Base-by-base conservation (phyloP, 2,329 filamentous ascomycete genomes). In the Alternaria hordeiaustralica region DNA sequence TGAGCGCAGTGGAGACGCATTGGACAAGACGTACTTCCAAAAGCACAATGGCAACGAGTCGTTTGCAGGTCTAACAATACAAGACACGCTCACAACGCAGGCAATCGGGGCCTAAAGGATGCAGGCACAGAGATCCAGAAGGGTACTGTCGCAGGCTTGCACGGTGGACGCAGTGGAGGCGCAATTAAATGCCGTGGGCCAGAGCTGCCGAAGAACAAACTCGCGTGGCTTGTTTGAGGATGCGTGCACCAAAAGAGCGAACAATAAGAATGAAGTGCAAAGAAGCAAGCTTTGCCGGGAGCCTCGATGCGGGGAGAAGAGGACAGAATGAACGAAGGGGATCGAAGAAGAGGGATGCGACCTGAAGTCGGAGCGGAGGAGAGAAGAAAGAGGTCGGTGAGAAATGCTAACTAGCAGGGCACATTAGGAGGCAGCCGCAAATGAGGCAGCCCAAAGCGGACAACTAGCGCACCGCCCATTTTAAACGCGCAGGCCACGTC, bases 211-310 rank as follows among this genome's bases (percentile, higher is more conserved):
- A 63, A 70, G 68, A 69, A 65, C 59, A 65, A 73, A 70, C 66
- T 61, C 63, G 67, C 63, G 66, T 66, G 72, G 76, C 67, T 70
- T 73, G 71, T 72, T 72, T 72, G 74, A 71, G 70, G 72, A 69
- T 73, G 72, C 69, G 71, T 71, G 75, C 69, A 70, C 68, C 74
- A 65, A 79, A 79, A 75, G 75, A 79, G 76, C 70, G 77, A 75
- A 78, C 75, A 78, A 78, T 75, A 78, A 78, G 67, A 80, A 79
- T 75, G 75, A 78, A 79, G 63, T 58, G 75, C 74, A 74, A 75
- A 71, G 76, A 73, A 74, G 75, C 66, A 55, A 64, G 61, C 65
- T 70, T 75, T 76, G 69, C 67, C 74, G 59, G 63, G 66, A 66
- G 60, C 73, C 71, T 72, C 73, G 63, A 71, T 66, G 75, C 73